A percentile compares a stretch with the other conserved stretches of the same genome.
Conservation (phyloP, 2,329 filamentous ascomycete species). For the Trichoderma lentiforme region DNA sequence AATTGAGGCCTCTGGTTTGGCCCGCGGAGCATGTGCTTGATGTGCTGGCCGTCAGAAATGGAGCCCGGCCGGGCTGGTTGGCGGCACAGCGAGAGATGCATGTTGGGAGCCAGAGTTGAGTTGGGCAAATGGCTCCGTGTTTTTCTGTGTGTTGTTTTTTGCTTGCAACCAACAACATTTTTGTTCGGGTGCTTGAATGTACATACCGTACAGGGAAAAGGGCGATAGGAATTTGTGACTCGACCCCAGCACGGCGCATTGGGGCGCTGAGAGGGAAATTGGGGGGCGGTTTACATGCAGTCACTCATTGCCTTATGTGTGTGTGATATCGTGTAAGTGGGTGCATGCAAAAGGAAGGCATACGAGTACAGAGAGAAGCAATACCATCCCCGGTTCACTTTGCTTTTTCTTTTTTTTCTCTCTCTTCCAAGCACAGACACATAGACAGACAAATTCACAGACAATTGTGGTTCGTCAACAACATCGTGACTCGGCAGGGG, state of each 20-base stretch:
- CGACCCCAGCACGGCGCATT: background rate
- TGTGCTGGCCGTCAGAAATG: background rate
- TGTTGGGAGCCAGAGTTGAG: background rate
- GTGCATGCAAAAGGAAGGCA: background rate
- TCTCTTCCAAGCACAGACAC: background rate
- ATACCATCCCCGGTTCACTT: background rate
- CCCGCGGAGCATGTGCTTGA: conserved; percentile 1
- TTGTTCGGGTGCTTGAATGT: background rate
- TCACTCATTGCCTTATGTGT: background rate
- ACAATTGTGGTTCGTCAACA: conserved; percentile 7
- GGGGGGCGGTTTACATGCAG: background rate
- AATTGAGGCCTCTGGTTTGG: background rate
- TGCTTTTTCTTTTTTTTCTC: background rate
- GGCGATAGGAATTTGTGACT: background rate
- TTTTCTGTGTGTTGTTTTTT: background rate
- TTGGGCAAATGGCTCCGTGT: background rate
- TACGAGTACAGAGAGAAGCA: background rate
- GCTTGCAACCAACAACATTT: conserved; percentile 7
- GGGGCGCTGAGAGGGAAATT: background rate
- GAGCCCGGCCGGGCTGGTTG: background rate
- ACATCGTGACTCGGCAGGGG: conserved; percentile 38
- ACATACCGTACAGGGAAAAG: background rate
- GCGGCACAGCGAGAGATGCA: background rate
- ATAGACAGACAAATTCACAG: background rate
- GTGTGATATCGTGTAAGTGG: background rate